phyloP scores from a whole-genome alignment of 1,284 basidiomycete species.

The Papiliotrema nemorosa region DNA sequence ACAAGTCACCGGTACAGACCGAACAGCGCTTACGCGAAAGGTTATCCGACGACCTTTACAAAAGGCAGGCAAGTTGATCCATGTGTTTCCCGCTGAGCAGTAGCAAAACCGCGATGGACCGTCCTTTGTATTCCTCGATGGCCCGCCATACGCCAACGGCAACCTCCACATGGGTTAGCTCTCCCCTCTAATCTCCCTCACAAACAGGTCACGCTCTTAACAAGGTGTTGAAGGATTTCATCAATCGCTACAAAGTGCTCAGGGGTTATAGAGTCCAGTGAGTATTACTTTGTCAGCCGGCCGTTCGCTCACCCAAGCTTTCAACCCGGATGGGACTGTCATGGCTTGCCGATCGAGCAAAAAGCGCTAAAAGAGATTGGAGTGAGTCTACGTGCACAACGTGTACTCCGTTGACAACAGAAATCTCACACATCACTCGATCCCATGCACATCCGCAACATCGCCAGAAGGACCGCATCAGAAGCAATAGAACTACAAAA shows the following conservation, averaged over 20 bases:
- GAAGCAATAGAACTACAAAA: slow-evolving; percentile 74
- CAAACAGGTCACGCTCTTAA: slow-evolving; percentile 88
- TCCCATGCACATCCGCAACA: slow-evolving; percentile 63
- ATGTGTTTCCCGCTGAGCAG: background rate
- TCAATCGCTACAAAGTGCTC: slow-evolving; percentile 82
- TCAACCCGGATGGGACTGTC: slow-evolving; percentile 96
- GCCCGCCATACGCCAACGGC: slow-evolving; percentile 97
- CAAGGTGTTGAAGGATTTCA: slow-evolving; percentile 95
- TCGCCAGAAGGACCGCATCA: slow-evolving; percentile 70
- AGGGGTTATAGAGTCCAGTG: slow-evolving; percentile 78
- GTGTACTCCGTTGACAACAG: slow-evolving; percentile 11
- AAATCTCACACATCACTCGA: slow-evolving; percentile 54
- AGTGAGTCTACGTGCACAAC: slow-evolving; percentile 50
- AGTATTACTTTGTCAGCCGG: slow-evolving; percentile 29
- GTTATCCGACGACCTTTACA: slow-evolving; percentile 75
- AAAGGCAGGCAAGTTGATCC: slow-evolving; percentile 68
- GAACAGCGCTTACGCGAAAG: slow-evolving; percentile 57
- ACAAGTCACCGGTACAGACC: slow-evolving; percentile 65
- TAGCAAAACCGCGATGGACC: slow-evolving; percentile 65
- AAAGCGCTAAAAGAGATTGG: slow-evolving; percentile 77
- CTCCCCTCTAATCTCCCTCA: background rate
- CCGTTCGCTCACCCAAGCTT: slow-evolving; percentile 57
- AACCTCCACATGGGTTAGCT: slow-evolving; percentile 86
- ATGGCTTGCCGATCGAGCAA: slow-evolving; percentile 94
- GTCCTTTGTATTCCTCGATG: slow-evolving; percentile 86